These are phyloP conservation scores for Solanum medicagineum DNA, from an alignment of 257 asterid genomes.

Conservation along the genomic window DNA sequence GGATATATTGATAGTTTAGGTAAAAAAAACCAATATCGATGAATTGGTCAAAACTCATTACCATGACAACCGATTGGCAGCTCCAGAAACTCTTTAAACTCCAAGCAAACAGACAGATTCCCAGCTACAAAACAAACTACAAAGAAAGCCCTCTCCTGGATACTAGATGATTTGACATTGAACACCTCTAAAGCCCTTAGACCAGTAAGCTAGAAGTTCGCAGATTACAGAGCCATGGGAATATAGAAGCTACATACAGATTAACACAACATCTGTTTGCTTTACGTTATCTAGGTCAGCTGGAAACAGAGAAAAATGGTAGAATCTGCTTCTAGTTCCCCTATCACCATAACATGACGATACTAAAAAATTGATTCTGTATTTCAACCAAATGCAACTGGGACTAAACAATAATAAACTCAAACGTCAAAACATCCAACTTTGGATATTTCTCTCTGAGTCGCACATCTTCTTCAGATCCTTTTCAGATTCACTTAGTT, in stretches of 20 bases:
- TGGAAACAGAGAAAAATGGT: not conserved
- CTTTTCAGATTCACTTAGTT: not conserved
- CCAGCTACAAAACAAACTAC: not conserved
- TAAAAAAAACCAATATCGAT: not conserved
- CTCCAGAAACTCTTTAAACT: not conserved
- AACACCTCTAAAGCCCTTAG: not conserved
- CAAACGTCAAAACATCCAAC: not conserved
- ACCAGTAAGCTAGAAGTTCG: not conserved
- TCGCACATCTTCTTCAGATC: not conserved
- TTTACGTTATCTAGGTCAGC: not conserved
- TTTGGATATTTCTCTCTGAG: not conserved
- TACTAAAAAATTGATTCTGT: not conserved
- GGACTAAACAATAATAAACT: not conserved
- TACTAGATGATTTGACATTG: not conserved
- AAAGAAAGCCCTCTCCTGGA: not conserved
- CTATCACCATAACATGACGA: not conserved
- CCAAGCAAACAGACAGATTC: not conserved
- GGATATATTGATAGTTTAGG: not conserved
- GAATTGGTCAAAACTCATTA: not conserved
- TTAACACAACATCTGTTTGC: not conserved
- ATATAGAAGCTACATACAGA: not conserved
- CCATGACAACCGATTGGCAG: not conserved
- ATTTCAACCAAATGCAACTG: not conserved
- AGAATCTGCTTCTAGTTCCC: not conserved
- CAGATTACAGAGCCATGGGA: not conserved